Percentiles rank a stretch among this genome's conserved stretches.
Conservation (phyloP, 2,329 filamentous ascomycete genomes). For the Fusarium acutatum region DNA sequence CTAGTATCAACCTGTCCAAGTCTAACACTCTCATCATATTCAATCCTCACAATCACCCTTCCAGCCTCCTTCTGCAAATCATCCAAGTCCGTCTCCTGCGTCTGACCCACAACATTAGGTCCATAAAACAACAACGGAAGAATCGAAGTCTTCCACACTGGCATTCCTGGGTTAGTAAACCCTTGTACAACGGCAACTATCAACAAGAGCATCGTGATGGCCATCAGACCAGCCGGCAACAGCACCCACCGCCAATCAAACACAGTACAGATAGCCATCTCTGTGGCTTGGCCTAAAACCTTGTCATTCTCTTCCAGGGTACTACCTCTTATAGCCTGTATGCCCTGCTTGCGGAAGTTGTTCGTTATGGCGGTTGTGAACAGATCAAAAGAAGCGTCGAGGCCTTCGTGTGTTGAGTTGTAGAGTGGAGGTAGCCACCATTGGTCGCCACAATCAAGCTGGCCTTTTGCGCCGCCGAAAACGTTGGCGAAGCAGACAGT, state of each 20-base stretch:
- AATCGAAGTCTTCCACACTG: conserved; percentile 1
- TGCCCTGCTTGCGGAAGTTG: neutral
- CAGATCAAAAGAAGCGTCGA: neutral
- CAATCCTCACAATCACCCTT: neutral
- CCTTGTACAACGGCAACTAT: neutral
- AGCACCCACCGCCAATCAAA: conserved; percentile 11
- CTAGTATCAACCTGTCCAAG: neutral
- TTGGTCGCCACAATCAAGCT: neutral
- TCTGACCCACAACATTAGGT: neutral
- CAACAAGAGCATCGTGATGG: neutral
- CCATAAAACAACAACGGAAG: conserved; percentile 2
- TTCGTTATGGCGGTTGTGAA: neutral
- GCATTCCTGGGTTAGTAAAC: neutral
- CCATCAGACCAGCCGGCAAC: neutral
- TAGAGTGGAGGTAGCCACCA: neutral
- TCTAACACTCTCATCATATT: neutral
- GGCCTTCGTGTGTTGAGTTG: neutral
- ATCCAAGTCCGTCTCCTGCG: neutral
- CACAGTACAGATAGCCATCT: neutral
- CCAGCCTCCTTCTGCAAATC: neutral
- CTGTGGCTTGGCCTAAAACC: neutral
- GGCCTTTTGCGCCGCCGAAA: accelerated
- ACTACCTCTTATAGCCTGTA: accelerated
- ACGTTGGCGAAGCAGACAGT: neutral
- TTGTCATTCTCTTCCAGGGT: neutral